phyloP scores from a whole-genome alignment of 441 rosid species.

The Aleurites moluccanus region DNA sequence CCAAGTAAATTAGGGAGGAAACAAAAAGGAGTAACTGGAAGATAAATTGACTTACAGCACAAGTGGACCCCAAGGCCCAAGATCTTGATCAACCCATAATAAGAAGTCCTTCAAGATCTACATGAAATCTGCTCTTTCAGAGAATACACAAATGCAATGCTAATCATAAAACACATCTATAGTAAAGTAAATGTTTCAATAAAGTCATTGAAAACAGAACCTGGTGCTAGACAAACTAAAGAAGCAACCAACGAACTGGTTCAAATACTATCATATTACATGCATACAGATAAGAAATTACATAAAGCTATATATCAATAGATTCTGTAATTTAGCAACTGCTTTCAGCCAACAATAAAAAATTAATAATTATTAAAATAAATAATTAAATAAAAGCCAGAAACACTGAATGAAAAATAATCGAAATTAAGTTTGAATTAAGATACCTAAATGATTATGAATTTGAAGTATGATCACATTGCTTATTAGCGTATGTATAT shows the following conservation, averaged over 20 bases:
- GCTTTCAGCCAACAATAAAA: not conserved
- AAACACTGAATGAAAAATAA: conserved; percentile 3
- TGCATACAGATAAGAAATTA: not conserved
- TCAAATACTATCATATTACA: not conserved
- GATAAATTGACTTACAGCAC: conserved; percentile 63
- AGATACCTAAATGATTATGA: not conserved
- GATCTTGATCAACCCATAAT: conserved; percentile 92
- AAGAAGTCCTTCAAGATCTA: conserved; percentile 89
- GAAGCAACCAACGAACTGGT: not conserved
- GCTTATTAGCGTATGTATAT: not conserved
- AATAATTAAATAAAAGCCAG: not conserved
- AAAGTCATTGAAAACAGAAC: not conserved
- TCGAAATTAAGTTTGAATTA: not conserved
- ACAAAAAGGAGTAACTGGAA: not conserved
- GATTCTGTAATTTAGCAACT: too few relatives aligned
- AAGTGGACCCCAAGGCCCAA: conserved; percentile 97
- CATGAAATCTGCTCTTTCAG: conserved; percentile 24
- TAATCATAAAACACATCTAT: not conserved
- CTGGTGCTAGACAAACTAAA: not conserved
- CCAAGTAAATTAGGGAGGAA: conserved; percentile 7
- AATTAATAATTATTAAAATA: not conserved
- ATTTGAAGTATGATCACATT: conserved; percentile 6
- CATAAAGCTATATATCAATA: not conserved
- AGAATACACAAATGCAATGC: conserved; percentile 22
- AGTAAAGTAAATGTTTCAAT: not conserved